Evolutionary conservation across 2,329 filamentous ascomycete genomes (phyloP).

Genomic region (Colletotrichum eremochloae): DNA sequence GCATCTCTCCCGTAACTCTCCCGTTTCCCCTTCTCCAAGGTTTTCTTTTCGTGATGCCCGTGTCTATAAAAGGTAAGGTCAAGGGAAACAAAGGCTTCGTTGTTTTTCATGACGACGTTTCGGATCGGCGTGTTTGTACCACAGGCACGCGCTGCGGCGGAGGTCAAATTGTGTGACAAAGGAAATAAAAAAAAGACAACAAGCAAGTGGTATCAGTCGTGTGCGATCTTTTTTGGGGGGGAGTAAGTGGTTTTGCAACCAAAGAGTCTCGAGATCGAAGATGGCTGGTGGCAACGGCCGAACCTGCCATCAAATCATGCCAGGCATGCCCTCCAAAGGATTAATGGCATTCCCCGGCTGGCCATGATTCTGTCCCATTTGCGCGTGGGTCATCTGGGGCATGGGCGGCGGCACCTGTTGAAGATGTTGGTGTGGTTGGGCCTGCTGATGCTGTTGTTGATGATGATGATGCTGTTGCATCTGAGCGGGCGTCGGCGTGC

Average conservation of each 20-base stretch:
- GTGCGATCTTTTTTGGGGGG: slow-evolving; percentile 4
- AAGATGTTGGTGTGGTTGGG: slow-evolving; percentile 45
- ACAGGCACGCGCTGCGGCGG: slow-evolving; percentile 36
- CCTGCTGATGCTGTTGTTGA: slow-evolving; percentile 44
- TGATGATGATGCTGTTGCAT: slow-evolving; percentile 46
- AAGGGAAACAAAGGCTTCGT: slow-evolving; percentile 8
- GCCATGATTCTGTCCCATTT: slow-evolving; percentile 40
- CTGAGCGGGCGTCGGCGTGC: slow-evolving; percentile 55
- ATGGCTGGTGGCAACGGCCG: background rate
- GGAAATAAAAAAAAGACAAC: slow-evolving; percentile 26
- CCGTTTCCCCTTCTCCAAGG: slow-evolving; percentile 15
- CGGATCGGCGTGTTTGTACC: slow-evolving; percentile 6
- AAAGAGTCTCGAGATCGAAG: slow-evolving; percentile 13
- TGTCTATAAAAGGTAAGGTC: slow-evolving; percentile 27
- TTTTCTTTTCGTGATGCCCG: slow-evolving; percentile 30
- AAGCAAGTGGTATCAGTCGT: slow-evolving; percentile 38
- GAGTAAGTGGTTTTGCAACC: background rate
- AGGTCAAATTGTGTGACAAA: slow-evolving; percentile 32
- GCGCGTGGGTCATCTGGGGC: slow-evolving; percentile 39
- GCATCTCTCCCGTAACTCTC: background rate
- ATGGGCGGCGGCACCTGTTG: slow-evolving; percentile 45
- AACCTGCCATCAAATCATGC: slow-evolving; percentile 38
- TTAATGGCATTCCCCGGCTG: slow-evolving; percentile 36
- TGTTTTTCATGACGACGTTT: slow-evolving; percentile 39
- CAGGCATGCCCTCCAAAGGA: slow-evolving; percentile 39